Percentiles rank a stretch among this genome's conserved stretches.
Evolutionary conservation across 805 yeast species (phyloP).

Genomic region (Kazachstania africana): DNA sequence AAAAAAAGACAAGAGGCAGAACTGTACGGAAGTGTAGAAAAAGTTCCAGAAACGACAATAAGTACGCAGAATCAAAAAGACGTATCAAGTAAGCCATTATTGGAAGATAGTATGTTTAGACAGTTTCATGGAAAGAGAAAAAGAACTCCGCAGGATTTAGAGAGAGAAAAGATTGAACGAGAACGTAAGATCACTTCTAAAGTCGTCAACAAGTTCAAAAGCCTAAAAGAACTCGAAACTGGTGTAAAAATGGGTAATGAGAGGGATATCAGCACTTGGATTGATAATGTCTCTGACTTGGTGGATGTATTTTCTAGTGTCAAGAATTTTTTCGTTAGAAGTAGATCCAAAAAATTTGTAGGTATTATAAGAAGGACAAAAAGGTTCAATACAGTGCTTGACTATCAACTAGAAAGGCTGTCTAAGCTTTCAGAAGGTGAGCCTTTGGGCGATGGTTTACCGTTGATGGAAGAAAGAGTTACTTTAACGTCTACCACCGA

Average conservation of each 20-base stretch:
- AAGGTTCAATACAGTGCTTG: conserved; percentile 51
- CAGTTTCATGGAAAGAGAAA: conserved; percentile 17
- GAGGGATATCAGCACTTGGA: conserved; percentile 69
- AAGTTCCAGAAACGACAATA: conserved; percentile 1
- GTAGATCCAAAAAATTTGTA: conserved; percentile 55
- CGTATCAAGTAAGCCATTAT: conserved; percentile 19
- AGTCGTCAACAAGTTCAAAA: conserved; percentile 43
- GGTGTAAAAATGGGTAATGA: conserved; percentile 39
- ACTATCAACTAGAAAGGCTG: conserved; percentile 60
- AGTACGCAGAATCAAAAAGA: conserved; percentile 2
- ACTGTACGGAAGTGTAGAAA: conserved; percentile 6
- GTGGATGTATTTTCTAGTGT: conserved; percentile 74
- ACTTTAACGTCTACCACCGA: conserved; percentile 39
- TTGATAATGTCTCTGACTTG: conserved; percentile 69
- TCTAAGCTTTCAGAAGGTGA: conserved; percentile 52
- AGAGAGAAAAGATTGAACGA: conserved; percentile 38
- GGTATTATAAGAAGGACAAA: conserved; percentile 56
- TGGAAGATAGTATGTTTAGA: conserved; percentile 23
- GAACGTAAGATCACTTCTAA: conserved; percentile 48
- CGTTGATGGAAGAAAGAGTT: conserved; percentile 31
- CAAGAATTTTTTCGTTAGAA: conserved; percentile 66
- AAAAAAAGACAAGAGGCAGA: conserved; percentile 24
- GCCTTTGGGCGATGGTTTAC: conserved; percentile 26
- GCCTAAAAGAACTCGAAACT: conserved; percentile 40
- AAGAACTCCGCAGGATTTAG: conserved; percentile 25